Evolutionary conservation across 805 yeast genomes (phyloP), one percentile per base, ranked within the genome.

Genomic region (Pichia nanzhaoensis): DNA sequence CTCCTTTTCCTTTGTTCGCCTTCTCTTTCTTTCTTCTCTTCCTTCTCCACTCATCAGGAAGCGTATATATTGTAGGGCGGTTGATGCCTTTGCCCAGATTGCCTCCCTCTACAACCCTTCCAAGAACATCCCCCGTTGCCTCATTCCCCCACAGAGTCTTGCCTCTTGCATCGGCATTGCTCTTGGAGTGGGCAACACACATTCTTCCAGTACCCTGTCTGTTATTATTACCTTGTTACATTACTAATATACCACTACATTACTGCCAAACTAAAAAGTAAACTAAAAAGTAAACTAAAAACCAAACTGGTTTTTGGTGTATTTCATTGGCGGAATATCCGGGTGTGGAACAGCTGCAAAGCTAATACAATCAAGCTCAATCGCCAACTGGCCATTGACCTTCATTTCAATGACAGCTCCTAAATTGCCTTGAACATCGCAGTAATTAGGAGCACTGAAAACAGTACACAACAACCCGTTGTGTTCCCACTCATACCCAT

Each of bases 391-490:
- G 3, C 27, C 33, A 14, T 6, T 5, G 5, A 4, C 17, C 4
- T 41, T 42, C 53, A 91, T 75, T 57, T 89, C 84, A 49, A 93
- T 82, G 45, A 84, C 84, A 9, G 95, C 98, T 43, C 97, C 99
- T 52, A 78, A 64, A 64, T 93, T 93, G 13, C 95, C 95, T 45
- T 87, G 89, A 14, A 82, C 70, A 61, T 93, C 99, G 68, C 98
- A 91, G 65, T 91, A 91, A 63, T 93, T 91, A 31, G 99, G 99
- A 0, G 99, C 99, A 64, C 95, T 82, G 64, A 93, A 93, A n/a
- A 93, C 95, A 0, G 99, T 93, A 43, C 89, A 78, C 42, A 93
- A 75, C 52, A 80, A 74, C 12, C 95, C 95, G 47, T 84, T 74
- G 58, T 93, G 99, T 60, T 91, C 97, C 38, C 73, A 72, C 52